Evolutionary conservation across 2,329 filamentous ascomycete species (phyloP).

Genomic region (Alternaria sp.): DNA sequence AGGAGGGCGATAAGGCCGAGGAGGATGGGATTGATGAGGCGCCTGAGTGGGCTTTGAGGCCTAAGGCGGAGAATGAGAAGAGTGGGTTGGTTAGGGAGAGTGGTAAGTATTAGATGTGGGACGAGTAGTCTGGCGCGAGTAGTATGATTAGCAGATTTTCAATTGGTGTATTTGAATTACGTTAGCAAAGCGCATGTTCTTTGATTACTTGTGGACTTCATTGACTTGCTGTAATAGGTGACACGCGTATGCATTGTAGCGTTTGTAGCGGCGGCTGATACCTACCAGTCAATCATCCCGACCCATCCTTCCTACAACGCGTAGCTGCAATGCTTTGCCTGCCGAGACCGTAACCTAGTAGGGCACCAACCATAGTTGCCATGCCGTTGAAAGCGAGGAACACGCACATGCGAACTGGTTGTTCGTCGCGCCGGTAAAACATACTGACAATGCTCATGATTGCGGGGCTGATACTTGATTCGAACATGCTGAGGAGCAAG

Average conservation of each 20-base stretch:
- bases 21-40: slow-evolving; percentile 68
- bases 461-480: slow-evolving; percentile 46
- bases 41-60: slow-evolving; percentile 66
- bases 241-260: not conserved
- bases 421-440: slow-evolving; percentile 49
- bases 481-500: slow-evolving; percentile 51
- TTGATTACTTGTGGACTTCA: too few relatives aligned
- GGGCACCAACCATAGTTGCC: slow-evolving; percentile 50
- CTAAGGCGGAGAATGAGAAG: slow-evolving; percentile 66
- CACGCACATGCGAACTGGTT: slow-evolving; percentile 57
- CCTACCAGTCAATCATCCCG: not conserved
- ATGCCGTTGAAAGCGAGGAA: slow-evolving; percentile 53
- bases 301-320: slow-evolving; percentile 32
- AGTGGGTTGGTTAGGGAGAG: slow-evolving; percentile 61
- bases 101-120: slow-evolving; percentile 39
- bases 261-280: not conserved
- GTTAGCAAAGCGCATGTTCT: too few relatives aligned
- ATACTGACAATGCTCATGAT: slow-evolving; percentile 53
- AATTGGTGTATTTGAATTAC: too few relatives aligned
- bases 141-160: not conserved
- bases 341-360: slow-evolving; percentile 49
- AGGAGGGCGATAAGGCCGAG: slow-evolving; percentile 68
- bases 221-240: too few relatives aligned
- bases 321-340: slow-evolving; percentile 49
- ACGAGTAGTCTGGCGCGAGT: not conserved